Percentiles rank a stretch among this genome's conserved stretches.
Conservation (phyloP, 192 early-diverging fungal genomes). For the Coemansia sp. region DNA sequence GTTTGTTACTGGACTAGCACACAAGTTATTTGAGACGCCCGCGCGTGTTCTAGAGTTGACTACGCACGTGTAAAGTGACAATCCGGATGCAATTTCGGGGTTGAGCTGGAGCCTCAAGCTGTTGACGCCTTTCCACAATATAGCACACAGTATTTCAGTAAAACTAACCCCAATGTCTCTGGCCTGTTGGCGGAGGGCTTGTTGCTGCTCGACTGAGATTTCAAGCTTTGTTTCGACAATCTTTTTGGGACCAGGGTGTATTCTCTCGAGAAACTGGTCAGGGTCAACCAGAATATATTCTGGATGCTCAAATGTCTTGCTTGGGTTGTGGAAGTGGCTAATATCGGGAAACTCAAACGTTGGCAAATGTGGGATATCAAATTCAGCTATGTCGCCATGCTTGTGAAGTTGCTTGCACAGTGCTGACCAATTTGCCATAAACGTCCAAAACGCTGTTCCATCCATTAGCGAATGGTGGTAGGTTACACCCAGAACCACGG, state of each 20-base stretch:
- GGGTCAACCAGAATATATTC: constrained; percentile 39
- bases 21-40: constrained; percentile 21
- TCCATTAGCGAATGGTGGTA: constrained; percentile 55
- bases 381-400: neutral
- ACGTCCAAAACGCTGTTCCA: constrained; percentile 45
- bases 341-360: constrained; percentile 37
- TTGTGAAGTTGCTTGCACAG: constrained; percentile 20
- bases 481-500: constrained; percentile 30
- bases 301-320: constrained; percentile 20
- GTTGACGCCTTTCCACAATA: constrained; percentile 46
- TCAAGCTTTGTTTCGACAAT: constrained; percentile 29
- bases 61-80: constrained; percentile 38
- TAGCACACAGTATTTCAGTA: constrained; percentile 31
- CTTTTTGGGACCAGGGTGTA: constrained; percentile 13
- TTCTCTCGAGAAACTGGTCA: constrained; percentile 14
- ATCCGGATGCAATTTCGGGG: constrained; percentile 10
- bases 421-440: constrained; percentile 49
- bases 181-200: constrained; percentile 28
- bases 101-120: constrained; percentile 13
- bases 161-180: constrained; percentile 29
- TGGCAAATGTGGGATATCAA: constrained; percentile 28
- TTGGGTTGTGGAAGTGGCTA: constrained; percentile 15
- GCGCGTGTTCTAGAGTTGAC: constrained; percentile 31
- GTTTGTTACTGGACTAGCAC: constrained; percentile 45
- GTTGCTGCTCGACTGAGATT: constrained; percentile 32